Conservation (phyloP, 2,329 filamentous ascomycete species). For the Blastomyces gilchristii region DNA sequence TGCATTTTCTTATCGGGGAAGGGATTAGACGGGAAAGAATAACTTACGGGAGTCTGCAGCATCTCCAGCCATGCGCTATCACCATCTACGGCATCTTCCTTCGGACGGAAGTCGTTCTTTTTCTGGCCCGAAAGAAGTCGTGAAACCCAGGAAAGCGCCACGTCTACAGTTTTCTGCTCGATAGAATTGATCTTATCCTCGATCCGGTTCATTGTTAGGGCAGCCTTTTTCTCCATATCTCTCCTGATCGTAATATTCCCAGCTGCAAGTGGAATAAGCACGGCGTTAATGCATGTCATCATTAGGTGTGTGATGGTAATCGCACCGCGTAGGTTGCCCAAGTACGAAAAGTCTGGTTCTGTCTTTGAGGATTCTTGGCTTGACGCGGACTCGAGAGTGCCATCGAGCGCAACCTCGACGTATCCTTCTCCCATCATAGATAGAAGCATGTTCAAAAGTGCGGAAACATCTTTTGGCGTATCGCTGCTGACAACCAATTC, state of each 20-base stretch:
- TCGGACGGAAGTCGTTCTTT: conserved; percentile 83
- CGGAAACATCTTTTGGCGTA: conserved; percentile 85
- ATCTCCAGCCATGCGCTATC: conserved; percentile 51
- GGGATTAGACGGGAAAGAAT: not conserved
- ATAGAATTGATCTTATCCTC: conserved; percentile 73
- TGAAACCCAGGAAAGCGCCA: conserved; percentile 63
- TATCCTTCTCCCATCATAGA: conserved; percentile 80
- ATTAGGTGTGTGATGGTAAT: conserved; percentile 88
- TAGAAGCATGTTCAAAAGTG: conserved; percentile 72
- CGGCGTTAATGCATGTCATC: conserved; percentile 80
- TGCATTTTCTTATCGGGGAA: conserved; percentile 8
- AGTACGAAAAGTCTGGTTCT: conserved; percentile 79
- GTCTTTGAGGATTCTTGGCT: conserved; percentile 67
- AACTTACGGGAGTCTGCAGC: conserved; percentile 59
- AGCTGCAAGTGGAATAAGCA: conserved; percentile 80
- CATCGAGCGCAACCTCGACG: conserved; percentile 54
- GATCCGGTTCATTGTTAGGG: conserved; percentile 60
- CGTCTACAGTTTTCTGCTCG: conserved; percentile 59
- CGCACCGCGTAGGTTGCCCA: conserved; percentile 66
- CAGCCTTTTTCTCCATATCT: conserved; percentile 77
- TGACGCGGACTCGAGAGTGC: conserved; percentile 63
- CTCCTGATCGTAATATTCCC: conserved; percentile 82
- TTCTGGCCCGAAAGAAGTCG: conserved; percentile 67
- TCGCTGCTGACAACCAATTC: conserved; percentile 82
- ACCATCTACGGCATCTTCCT: conserved; percentile 51